Conservation (phyloP, 805 yeast genomes). For the Candida glaebosa region DNA sequence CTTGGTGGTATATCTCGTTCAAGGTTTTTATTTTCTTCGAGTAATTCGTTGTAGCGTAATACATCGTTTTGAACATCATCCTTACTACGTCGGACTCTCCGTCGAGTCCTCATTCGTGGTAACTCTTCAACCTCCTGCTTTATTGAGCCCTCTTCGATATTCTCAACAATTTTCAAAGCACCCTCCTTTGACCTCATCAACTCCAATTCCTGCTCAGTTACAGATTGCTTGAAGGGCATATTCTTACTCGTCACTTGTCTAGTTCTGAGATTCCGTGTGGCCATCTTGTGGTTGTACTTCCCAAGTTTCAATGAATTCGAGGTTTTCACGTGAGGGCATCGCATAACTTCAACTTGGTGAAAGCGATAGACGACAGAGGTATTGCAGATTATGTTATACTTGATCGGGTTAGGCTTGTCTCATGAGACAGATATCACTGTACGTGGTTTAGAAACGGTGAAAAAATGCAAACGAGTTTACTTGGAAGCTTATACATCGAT, state of each 20-base stretch:
- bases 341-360: background rate
- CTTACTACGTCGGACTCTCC: conserved; percentile 4
- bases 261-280: too few relatives aligned
- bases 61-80: conserved; percentile 17
- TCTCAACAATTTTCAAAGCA: background rate
- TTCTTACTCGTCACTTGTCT: too few relatives aligned
- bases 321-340: conserved; percentile 6
- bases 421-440: conserved; percentile 90
- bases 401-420: conserved; percentile 89
- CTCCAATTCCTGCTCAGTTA: too few relatives aligned
- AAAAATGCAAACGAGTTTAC: conserved; percentile 83
- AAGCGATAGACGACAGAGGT: too few relatives aligned
- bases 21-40: conserved; percentile 13
- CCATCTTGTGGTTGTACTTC: too few relatives aligned
- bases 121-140: background rate
- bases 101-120: conserved; percentile 3
- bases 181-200: too few relatives aligned
- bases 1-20: conserved; percentile 27
- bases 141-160: background rate
- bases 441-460: conserved; percentile 84
- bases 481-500: conserved; percentile 94
- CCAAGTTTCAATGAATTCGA: too few relatives aligned
- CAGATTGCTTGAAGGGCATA: too few relatives aligned
- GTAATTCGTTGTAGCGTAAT: conserved; percentile 15
- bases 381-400: conserved; percentile 78